These are phyloP conservation scores for Amanita muscaria DNA, from an alignment of 768 basidiomycete genomes.

Conservation along the genomic window DNA sequence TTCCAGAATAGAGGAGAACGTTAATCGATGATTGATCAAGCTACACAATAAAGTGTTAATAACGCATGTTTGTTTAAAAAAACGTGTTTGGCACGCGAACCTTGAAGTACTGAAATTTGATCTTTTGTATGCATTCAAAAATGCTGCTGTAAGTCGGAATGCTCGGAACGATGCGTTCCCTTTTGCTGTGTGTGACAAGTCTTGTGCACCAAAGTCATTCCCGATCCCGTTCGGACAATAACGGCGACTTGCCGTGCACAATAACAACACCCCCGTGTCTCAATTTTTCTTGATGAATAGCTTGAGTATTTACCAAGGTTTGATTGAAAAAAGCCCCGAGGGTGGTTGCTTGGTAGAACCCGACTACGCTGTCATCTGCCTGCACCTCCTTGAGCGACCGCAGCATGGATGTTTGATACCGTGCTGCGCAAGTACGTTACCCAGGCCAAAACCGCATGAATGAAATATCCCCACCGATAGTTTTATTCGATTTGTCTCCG, in stretches of 20 bases:
- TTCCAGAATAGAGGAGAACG: slow-evolving; percentile 78
- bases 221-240: background rate
- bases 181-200: slow-evolving; percentile 67
- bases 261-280: slow-evolving; percentile 81
- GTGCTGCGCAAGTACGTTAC: slow-evolving; percentile 32
- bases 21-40: slow-evolving; percentile 70
- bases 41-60: slow-evolving; percentile 29
- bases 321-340: slow-evolving; percentile 83
- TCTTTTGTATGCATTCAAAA: slow-evolving; percentile 75
- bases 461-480: slow-evolving; percentile 44
- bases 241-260: slow-evolving; percentile 58
- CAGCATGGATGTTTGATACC: slow-evolving; percentile 80
- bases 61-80: background rate
- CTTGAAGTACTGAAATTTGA: slow-evolving; percentile 79
- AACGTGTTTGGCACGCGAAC: slow-evolving; percentile 29
- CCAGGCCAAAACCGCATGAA: slow-evolving; percentile 2
- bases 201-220: slow-evolving; percentile 28
- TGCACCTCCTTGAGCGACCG: slow-evolving; percentile 86
- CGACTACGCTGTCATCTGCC: slow-evolving; percentile 85
- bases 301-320: slow-evolving; percentile 71
- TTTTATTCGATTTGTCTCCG: slow-evolving; percentile 74
- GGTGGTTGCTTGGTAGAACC: slow-evolving; percentile 87
- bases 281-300: slow-evolving; percentile 76
- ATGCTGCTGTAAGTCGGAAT: slow-evolving; percentile 72
- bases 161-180: slow-evolving; percentile 88